These are phyloP conservation scores for Penicillium dipodomyicola DNA, from an alignment of 495 filamentous ascomycete species.

Conservation along the genomic window DNA sequence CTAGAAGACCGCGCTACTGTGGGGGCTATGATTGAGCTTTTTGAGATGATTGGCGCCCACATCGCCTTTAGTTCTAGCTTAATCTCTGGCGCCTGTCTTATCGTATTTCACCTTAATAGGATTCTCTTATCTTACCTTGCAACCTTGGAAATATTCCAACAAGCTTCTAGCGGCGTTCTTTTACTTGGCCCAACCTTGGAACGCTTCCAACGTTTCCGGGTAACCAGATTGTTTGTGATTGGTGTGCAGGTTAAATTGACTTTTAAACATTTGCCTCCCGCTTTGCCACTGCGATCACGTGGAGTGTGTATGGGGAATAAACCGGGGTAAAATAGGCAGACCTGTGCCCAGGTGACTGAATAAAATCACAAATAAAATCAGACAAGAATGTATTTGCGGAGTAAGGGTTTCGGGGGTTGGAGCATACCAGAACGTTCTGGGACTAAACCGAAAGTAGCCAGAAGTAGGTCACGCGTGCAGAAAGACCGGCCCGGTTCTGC, in stretches of 20 bases:
- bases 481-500: constrained; percentile 16
- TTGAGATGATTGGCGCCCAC: constrained; percentile 7
- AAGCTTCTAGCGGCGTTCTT: background rate
- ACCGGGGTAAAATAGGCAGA: constrained; percentile 8
- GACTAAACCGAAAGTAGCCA: constrained; percentile 1
- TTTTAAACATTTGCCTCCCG: background rate
- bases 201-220: too few relatives aligned
- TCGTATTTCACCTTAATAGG: background rate
- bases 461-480: constrained; percentile 1
- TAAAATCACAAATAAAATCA: background rate
- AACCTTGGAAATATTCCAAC: background rate
- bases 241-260: background rate
- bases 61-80: background rate
- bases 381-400: background rate
- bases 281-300: background rate
- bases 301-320: background rate
- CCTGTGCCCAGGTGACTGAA: background rate
- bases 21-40: constrained; percentile 1
- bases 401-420: too few relatives aligned
- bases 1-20: constrained; percentile 5
- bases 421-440: background rate
- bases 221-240: background rate
- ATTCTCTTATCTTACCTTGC: constrained; percentile 4
- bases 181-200: background rate
- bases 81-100: constrained; percentile 8